phyloP scores from a whole-genome alignment of 2,329 filamentous ascomycete species.

The Penicillium sp. region DNA sequence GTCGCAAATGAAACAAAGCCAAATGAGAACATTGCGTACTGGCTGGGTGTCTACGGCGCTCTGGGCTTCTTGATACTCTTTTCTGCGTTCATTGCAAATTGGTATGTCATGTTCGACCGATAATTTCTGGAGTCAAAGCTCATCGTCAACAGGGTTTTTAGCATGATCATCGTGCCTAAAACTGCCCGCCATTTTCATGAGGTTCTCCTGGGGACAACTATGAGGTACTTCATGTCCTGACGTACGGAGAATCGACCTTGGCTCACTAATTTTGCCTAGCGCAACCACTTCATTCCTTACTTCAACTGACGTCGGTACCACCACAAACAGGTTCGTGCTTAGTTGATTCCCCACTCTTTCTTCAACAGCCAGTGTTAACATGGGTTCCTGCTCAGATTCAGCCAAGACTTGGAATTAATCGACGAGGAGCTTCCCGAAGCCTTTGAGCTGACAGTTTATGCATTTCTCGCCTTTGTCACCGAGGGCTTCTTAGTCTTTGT shows the following conservation, averaged over 20 bases:
- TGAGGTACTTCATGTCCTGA: conserved; percentile 15
- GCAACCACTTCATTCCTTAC: conserved; percentile 38
- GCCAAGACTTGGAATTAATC: conserved; percentile 38
- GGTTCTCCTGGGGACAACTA: conserved; percentile 23
- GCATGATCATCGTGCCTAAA: conserved; percentile 27
- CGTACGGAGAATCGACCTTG: conserved; percentile 14
- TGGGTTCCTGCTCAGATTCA: conserved; percentile 27
- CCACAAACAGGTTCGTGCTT: conserved; percentile 23
- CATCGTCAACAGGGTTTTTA: conserved; percentile 17
- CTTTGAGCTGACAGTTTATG: conserved; percentile 29
- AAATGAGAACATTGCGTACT: conserved; percentile 27
- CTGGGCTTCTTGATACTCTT: conserved; percentile 26
- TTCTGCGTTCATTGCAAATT: conserved; percentile 18
- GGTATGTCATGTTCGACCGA: conserved; percentile 7
- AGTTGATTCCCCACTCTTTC: no score
- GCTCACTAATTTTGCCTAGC: conserved; percentile 7
- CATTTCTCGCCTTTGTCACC: conserved; percentile 33
- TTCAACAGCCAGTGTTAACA: not conserved
- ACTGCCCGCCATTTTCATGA: conserved; percentile 28
- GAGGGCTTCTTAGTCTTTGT: conserved; percentile 40
- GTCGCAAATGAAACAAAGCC: conserved; percentile 26
- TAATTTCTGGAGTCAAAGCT: not conserved
- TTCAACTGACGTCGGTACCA: conserved; percentile 25
- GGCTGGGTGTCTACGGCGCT: conserved; percentile 30
- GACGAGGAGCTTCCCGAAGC: conserved; percentile 34